phyloP scores from a whole-genome alignment of 176 grass and related monocot species.

The Carex pumila region DNA sequence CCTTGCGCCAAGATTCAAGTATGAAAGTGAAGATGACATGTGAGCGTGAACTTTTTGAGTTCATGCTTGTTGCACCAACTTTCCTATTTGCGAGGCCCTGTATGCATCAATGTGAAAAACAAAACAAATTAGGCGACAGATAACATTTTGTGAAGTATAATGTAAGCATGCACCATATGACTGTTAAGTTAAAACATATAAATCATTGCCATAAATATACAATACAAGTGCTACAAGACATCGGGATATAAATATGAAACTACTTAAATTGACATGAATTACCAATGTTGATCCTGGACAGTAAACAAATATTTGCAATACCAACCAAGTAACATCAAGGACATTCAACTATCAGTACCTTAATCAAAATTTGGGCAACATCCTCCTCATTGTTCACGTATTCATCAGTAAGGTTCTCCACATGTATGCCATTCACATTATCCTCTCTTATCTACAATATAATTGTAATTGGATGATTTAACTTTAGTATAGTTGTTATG shows the following conservation, averaged over 20 bases:
- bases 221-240: neutral
- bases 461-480: neutral
- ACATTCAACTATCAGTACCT: conserved; percentile 39
- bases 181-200: neutral
- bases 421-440: conserved; percentile 56
- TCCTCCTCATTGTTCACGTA: conserved; percentile 74
- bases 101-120: neutral
- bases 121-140: conserved; percentile 4
- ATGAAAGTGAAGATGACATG: conserved; percentile 84
- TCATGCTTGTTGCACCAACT: conserved; percentile 75
- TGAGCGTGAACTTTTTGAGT: conserved; percentile 95
- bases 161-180: neutral
- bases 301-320: neutral
- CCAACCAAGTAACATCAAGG: neutral
- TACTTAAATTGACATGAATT: neutral
- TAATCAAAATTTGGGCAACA: conserved; percentile 80
- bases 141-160: neutral
- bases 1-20: conserved; percentile 97
- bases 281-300: neutral
- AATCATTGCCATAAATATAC: neutral
- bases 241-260: neutral
- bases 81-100: conserved; percentile 96
- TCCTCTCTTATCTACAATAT: conserved; percentile 67
- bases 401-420: conserved; percentile 84
- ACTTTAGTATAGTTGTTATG: neutral